These are phyloP conservation scores for Apiotrichum gamsii DNA, from an alignment of 1,284 basidiomycete species.

Conservation along the genomic window DNA sequence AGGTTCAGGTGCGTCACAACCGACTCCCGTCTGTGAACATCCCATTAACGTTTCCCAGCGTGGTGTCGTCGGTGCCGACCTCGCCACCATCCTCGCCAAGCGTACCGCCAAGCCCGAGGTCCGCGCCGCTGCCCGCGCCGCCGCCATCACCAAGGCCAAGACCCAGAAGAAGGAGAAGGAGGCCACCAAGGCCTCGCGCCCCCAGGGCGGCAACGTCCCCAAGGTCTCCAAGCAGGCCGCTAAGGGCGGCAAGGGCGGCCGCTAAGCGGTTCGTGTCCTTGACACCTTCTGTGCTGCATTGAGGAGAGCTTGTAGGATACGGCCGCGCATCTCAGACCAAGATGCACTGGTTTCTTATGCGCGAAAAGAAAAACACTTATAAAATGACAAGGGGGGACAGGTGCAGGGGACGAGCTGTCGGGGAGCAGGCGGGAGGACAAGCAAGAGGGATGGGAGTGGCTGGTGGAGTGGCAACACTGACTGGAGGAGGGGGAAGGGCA, in stretches of 20 bases:
- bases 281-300: not conserved
- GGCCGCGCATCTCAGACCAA: slow-evolving; percentile 14
- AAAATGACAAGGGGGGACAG: too few species aligned
- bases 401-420: too few species aligned
- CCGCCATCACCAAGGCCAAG: slow-evolving; percentile 88
- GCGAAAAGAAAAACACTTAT: not conserved
- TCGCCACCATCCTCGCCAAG: slow-evolving; percentile 81
- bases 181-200: slow-evolving; percentile 72
- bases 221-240: slow-evolving; percentile 93
- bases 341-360: slow-evolving; percentile 19
- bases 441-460: too few species aligned
- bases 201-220: slow-evolving; percentile 52
- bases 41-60: slow-evolving; percentile 55
- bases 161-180: slow-evolving; percentile 94
- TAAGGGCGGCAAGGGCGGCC: slow-evolving; percentile 64
- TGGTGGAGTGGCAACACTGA: too few species aligned
- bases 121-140: slow-evolving; percentile 70
- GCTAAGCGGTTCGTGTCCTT: slow-evolving; percentile 26
- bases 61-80: slow-evolving; percentile 94
- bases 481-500: too few species aligned
- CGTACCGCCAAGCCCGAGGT: slow-evolving; percentile 85
- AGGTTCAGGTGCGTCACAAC: slow-evolving; percentile 57
- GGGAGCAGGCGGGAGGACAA: too few species aligned
- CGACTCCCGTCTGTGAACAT: not conserved
- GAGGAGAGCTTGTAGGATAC: slow-evolving; percentile 21